Percentiles rank a stretch among this genome's conserved stretches.
Evolutionary conservation across 2,329 filamentous ascomycete species (phyloP).

Genomic region (Ophiocordyceps sinensis): DNA sequence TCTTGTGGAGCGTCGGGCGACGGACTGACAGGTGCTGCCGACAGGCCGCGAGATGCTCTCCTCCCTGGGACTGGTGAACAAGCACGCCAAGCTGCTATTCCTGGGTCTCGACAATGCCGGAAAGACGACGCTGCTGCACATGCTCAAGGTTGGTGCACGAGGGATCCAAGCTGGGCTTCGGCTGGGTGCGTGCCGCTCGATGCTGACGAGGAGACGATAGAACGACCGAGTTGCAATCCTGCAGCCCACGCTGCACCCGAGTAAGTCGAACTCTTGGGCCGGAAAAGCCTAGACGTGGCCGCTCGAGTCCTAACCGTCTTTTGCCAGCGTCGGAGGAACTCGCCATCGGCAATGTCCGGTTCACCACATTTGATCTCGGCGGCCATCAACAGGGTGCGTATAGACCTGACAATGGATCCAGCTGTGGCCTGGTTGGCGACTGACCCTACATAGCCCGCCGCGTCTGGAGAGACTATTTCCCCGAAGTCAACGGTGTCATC

Average conservation of each 20-base stretch:
- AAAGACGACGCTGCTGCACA: slow-evolving; percentile 87
- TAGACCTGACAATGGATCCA: not conserved
- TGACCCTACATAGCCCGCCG: slow-evolving; percentile 53
- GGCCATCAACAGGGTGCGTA: slow-evolving; percentile 75
- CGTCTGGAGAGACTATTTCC: slow-evolving; percentile 95
- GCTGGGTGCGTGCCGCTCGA: not conserved
- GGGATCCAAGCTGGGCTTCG: not conserved
- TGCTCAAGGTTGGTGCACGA: slow-evolving; percentile 60
- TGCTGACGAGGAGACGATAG: slow-evolving; percentile 26
- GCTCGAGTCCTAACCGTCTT: slow-evolving; percentile 4
- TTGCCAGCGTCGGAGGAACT: slow-evolving; percentile 71
- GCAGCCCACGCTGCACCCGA: slow-evolving; percentile 82
- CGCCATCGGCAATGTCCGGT: slow-evolving; percentile 82
- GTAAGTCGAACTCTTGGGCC: slow-evolving; percentile 34
- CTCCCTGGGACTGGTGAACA: slow-evolving; percentile 78
- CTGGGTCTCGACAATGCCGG: slow-evolving; percentile 88
- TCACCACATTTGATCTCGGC: slow-evolving; percentile 88
- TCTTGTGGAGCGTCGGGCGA: not conserved
- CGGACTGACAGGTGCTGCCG: not conserved
- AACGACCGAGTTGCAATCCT: slow-evolving; percentile 88
- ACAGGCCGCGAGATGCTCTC: slow-evolving; percentile 78
- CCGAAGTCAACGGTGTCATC: slow-evolving; percentile 89
- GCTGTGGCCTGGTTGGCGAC: not conserved
- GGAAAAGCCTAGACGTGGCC: not conserved
- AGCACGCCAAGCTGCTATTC: slow-evolving; percentile 90